A percentile compares a stretch with the other conserved stretches of the same genome.
These are phyloP conservation scores for Dendrocalamus sinicus DNA, from an alignment of 176 grass and related monocot species.

Conservation along the genomic window DNA sequence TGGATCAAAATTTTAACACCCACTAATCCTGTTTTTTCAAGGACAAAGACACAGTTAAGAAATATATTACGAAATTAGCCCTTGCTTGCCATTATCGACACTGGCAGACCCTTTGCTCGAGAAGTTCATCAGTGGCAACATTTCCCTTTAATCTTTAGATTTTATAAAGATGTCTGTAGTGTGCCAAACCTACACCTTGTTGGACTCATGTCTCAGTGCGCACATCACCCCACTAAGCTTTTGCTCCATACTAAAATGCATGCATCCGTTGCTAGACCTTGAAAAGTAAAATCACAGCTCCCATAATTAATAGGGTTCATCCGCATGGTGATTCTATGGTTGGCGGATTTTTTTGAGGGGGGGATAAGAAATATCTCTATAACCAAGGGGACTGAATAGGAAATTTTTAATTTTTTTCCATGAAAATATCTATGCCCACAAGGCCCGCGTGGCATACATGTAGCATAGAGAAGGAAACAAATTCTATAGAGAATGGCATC, in stretches of 20 bases:
- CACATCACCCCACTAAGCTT: background rate
- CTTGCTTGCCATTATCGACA: slow-evolving; percentile 37
- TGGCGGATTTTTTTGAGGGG: too few relatives aligned
- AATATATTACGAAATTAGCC: slow-evolving; percentile 13
- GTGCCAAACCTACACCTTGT: slow-evolving; percentile 19
- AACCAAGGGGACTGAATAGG: too few relatives aligned
- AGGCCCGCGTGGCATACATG: too few relatives aligned
- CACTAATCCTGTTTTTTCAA: slow-evolving; percentile 16
- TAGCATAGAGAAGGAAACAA: too few relatives aligned
- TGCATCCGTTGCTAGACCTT: background rate
- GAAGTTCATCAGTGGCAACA: background rate
- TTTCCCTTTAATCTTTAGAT: background rate
- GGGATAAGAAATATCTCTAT: too few relatives aligned
- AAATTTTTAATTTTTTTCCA: too few relatives aligned
- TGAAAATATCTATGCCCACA: too few relatives aligned
- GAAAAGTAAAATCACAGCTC: background rate
- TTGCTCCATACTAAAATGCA: background rate
- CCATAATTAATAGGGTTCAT: background rate
- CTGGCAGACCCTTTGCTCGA: slow-evolving; percentile 41
- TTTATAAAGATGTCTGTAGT: slow-evolving; percentile 3
- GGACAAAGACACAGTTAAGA: background rate
- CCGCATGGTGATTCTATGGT: too few relatives aligned
- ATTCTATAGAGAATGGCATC: too few relatives aligned
- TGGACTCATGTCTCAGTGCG: background rate
- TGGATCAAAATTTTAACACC: background rate